Evolutionary conservation across 208 protist genomes (phyloP).

Genomic region (Trypanosoma caninum): DNA sequence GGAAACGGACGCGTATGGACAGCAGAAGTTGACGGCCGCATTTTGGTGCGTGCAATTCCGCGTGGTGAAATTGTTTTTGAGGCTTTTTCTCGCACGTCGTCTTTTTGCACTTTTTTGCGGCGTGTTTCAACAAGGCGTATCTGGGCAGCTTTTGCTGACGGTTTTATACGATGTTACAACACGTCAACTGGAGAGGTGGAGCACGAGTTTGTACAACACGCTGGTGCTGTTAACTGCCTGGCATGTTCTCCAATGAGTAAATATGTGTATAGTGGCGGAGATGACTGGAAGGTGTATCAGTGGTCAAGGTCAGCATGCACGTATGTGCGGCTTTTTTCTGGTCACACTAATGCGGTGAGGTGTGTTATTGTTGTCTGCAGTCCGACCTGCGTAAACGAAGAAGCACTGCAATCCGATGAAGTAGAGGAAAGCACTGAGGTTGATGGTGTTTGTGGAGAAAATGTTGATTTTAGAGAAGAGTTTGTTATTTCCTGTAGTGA

Average conservation of each 20-base stretch:
- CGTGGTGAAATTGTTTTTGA: slow-evolving; percentile 15
- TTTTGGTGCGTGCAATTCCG: slow-evolving; percentile 41
- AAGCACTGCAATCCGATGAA: not conserved
- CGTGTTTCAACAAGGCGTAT: slow-evolving; percentile 27
- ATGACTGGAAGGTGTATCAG: slow-evolving; percentile 72
- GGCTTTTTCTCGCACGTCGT: not conserved
- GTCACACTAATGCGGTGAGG: slow-evolving; percentile 58
- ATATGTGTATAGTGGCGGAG: slow-evolving; percentile 58
- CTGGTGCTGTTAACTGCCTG: slow-evolving; percentile 39
- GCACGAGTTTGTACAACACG: slow-evolving; percentile 54
- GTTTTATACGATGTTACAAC: slow-evolving; percentile 51
- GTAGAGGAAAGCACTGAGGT: not conserved
- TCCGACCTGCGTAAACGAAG: too few relatives aligned
- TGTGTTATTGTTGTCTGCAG: slow-evolving; percentile 25
- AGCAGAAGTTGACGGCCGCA: slow-evolving; percentile 51
- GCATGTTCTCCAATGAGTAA: slow-evolving; percentile 35
- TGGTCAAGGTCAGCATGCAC: slow-evolving; percentile 52
- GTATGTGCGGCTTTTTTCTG: slow-evolving; percentile 52
- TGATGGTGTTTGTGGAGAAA: not conserved
- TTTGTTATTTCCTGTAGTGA: slow-evolving; percentile 59
- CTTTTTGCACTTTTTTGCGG: slow-evolving; percentile 16
- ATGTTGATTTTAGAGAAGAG: slow-evolving; percentile 15
- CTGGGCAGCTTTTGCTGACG: slow-evolving; percentile 65
- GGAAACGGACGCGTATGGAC: slow-evolving; percentile 56
- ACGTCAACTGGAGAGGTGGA: slow-evolving; percentile 33